These are phyloP conservation scores for Articulospora tetracladia DNA, from an alignment of 495 filamentous ascomycete species.

Conservation along the genomic window DNA sequence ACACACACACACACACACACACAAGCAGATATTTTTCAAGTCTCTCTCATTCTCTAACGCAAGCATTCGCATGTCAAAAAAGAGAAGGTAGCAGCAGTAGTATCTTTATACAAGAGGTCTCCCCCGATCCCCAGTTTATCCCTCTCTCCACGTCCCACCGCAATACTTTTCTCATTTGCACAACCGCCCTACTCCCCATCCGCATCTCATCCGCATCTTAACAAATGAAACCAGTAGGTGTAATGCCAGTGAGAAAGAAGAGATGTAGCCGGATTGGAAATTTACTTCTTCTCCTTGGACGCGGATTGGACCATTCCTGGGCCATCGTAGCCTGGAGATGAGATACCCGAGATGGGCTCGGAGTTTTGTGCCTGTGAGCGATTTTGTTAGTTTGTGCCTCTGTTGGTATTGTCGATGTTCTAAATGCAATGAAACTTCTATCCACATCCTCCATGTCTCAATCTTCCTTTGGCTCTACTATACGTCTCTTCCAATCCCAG, in stretches of 20 bases:
- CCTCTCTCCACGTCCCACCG: not conserved
- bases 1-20: too few relatives aligned
- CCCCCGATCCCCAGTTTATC: not conserved
- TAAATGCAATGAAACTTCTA: too few relatives aligned
- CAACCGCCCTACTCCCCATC: not conserved
- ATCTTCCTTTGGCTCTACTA: not conserved
- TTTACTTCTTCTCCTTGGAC: slow-evolving; percentile 24
- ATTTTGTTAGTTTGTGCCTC: slow-evolving; percentile 8
- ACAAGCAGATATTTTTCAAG: too few relatives aligned
- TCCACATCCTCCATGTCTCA: not conserved
- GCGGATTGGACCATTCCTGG: slow-evolving; percentile 77
- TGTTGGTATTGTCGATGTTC: too few relatives aligned
- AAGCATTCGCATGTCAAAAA: not conserved
- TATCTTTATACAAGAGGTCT: slow-evolving; percentile 12
- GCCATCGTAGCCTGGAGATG: slow-evolving; percentile 75
- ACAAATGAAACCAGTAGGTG: slow-evolving; percentile 12
- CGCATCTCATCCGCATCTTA: not conserved
- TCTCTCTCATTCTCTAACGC: not conserved
- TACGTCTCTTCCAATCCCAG: not conserved
- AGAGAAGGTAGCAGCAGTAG: not conserved
- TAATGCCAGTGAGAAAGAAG: not conserved
- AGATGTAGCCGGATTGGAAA: not conserved
- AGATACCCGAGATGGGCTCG: slow-evolving; percentile 86
- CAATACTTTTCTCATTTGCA: slow-evolving; percentile 8
- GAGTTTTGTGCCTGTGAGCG: slow-evolving; percentile 67